Base-by-base conservation (phyloP, 257 asterid genomes). In the Nicotiana benthamiana region DNA sequence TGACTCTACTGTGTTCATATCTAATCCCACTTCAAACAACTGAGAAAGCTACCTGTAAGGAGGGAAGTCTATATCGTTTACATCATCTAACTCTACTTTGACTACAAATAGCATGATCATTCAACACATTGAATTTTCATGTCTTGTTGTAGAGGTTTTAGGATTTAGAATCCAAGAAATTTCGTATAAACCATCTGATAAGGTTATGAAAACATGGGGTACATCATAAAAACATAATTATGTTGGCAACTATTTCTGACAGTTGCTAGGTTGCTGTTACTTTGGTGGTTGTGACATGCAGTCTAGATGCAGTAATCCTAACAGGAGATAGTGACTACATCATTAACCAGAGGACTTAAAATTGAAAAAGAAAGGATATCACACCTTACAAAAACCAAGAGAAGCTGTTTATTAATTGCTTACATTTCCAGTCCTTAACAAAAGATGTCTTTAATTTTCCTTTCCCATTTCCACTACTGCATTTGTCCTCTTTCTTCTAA, bases 231-330 rank as follows among this genome's bases (percentile, higher is more conserved):
- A 76, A 81, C 86, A 81, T 43, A 84, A 84, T 87, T 87, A 87
- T 85, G 57, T 61, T 63, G 83, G 76, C 77, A 54, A 62, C 85
- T 86, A 64, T 84, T 84, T 81, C 82, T 75, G 82, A 59, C 17
- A 59, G 72, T 30, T 0, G 53, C 32, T 56, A 77, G 84, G 92
- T 90, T 91, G 65, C 85, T 89, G 86, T 90, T 85, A 67, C 83
- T 87, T 74, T 40, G 92, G 93, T 89, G 70, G 94, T 90, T 89
- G 97, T 82, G 79, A 85, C 86, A 70, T 84, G 82, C 77, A 67
- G 81, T 46, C 61, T 70, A 79, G 66, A 77, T 57, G 32, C 70
- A 74, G 27, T 46, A 54, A 43, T 78, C 67, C 43, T 13, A 75
- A 77, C 77, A 68, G 46, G 46, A 17, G 63, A 40, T 28, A 81